Conservation (phyloP, 1,284 basidiomycete genomes). For the Trametes versicolor region DNA sequence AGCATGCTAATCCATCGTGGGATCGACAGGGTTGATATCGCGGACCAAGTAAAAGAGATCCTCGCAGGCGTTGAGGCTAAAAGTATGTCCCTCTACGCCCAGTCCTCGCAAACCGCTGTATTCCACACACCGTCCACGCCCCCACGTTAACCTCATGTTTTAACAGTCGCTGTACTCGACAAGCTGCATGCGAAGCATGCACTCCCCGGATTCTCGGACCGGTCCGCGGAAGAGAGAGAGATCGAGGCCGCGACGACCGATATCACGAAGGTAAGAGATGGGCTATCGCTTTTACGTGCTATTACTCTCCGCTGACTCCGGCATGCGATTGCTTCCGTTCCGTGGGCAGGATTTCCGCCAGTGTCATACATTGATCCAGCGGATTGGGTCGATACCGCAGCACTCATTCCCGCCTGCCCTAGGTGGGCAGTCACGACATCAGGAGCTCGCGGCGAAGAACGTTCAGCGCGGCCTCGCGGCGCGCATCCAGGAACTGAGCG, state of each 20-base stretch:
- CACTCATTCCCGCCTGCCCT: constrained; percentile 57
- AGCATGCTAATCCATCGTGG: constrained; percentile 29
- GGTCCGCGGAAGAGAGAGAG: constrained; percentile 91
- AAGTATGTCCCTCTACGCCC: constrained; percentile 64
- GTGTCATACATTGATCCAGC: constrained; percentile 84
- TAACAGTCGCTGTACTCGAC: constrained; percentile 81
- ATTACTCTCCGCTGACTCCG: background rate
- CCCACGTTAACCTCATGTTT: constrained; percentile 37
- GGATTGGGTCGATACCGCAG: constrained; percentile 59
- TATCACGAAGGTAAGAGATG: constrained; percentile 55
- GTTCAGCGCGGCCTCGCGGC: constrained; percentile 97
- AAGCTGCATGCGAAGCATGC: constrained; percentile 96
- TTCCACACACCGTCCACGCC: constrained; percentile 3
- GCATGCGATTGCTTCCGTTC: constrained; percentile 18
- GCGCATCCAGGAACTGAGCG: constrained; percentile 93
- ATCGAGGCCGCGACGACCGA: constrained; percentile 90
- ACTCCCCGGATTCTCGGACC: constrained; percentile 96
- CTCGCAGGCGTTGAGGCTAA: constrained; percentile 77
- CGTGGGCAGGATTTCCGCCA: constrained; percentile 80
- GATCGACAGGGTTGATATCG: constrained; percentile 83
- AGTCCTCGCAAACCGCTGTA: constrained; percentile 22
- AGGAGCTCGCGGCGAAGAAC: constrained; percentile 86
- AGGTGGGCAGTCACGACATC: constrained; percentile 60
- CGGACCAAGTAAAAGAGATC: constrained; percentile 88
- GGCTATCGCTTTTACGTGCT: constrained; percentile 17